Evolutionary conservation across 306 rosid species (phyloP).

Genomic region (Argentina anserina): DNA sequence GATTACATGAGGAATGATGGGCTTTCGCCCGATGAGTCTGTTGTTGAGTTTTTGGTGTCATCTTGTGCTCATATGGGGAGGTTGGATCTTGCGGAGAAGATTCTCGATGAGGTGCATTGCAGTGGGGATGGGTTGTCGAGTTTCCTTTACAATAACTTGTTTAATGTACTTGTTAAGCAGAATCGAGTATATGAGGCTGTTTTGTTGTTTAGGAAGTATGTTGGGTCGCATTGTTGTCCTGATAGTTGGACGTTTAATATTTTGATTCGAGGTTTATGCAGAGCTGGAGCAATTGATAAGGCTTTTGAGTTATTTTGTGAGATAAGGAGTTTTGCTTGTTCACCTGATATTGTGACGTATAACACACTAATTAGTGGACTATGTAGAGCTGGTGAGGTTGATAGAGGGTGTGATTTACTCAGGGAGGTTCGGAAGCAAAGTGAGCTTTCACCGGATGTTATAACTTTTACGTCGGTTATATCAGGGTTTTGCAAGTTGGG

Average conservation of each 20-base stretch:
- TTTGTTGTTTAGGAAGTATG: conserved; percentile 55
- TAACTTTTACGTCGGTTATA: conserved; percentile 66
- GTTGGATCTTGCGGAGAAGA: conserved; percentile 47
- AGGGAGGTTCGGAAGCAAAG: conserved; percentile 39
- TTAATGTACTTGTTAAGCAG: conserved; percentile 49
- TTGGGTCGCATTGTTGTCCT: conserved; percentile 30
- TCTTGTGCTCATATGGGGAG: conserved; percentile 54
- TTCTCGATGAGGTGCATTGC: conserved; percentile 46
- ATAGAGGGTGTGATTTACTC: conserved; percentile 48
- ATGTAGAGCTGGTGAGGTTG: conserved; percentile 54
- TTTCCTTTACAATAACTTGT: conserved; percentile 58
- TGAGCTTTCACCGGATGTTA: conserved; percentile 45
- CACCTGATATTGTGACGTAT: conserved; percentile 61
- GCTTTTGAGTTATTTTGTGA: conserved; percentile 56
- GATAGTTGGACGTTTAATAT: conserved; percentile 70
- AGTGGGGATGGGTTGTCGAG: conserved; percentile 37
- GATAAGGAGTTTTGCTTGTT: conserved; percentile 62
- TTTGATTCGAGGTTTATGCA: conserved; percentile 66
- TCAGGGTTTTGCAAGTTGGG: conserved; percentile 68
- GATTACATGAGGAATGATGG: conserved; percentile 70
- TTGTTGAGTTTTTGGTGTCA: conserved; percentile 53
- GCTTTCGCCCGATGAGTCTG: conserved; percentile 47
- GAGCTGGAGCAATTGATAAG: conserved; percentile 40
- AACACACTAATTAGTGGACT: conserved; percentile 74
- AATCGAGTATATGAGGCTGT: conserved; percentile 56